Conservation (phyloP, 202 grass and related monocot species). For the Saccharum hybrid region DNA sequence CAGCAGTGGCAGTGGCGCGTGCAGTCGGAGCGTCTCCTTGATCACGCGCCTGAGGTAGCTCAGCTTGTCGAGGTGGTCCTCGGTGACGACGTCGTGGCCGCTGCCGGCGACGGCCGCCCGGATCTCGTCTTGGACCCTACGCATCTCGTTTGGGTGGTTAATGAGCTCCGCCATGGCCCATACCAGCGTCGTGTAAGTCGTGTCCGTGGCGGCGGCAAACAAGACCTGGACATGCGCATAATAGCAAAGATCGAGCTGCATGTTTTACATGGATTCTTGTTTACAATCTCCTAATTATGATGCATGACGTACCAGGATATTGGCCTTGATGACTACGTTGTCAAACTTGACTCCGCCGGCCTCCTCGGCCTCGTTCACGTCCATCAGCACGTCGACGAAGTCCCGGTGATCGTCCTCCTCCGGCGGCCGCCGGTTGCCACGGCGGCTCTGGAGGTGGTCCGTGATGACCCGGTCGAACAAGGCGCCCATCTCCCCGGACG, state of each 20-base stretch:
- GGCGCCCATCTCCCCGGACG: slow-evolving; percentile 17
- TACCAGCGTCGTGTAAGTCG: slow-evolving; percentile 30
- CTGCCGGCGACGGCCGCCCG: background rate
- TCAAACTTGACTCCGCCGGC: slow-evolving; percentile 26
- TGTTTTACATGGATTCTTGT: no score
- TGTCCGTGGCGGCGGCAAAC: slow-evolving; percentile 45
- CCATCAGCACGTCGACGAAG: slow-evolving; percentile 52
- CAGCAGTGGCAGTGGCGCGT: slow-evolving; percentile 41
- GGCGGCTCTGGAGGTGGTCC: background rate
- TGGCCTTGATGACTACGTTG: slow-evolving; percentile 39
- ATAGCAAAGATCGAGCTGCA: no score
- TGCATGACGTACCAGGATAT: background rate
- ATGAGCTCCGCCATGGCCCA: slow-evolving; percentile 57
- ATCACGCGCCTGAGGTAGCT: slow-evolving; percentile 40
- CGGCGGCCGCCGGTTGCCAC: no score
- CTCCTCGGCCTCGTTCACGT: slow-evolving; percentile 36
- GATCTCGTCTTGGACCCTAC: slow-evolving; percentile 47
- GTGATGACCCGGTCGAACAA: slow-evolving; percentile 41
- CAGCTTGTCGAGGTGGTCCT: slow-evolving; percentile 24
- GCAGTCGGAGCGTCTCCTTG: slow-evolving; percentile 58
- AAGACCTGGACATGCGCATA: slow-evolving; percentile 36
- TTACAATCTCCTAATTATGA: no score
- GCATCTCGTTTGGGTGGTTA: slow-evolving; percentile 48
- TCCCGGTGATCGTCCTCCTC: slow-evolving; percentile 17
- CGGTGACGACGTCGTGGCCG: background rate